A percentile compares a stretch with the other conserved stretches of the same genome.
Evolutionary conservation across 192 early-diverging fungal genomes (phyloP).

Genomic region (Glomus cerebriforme): DNA sequence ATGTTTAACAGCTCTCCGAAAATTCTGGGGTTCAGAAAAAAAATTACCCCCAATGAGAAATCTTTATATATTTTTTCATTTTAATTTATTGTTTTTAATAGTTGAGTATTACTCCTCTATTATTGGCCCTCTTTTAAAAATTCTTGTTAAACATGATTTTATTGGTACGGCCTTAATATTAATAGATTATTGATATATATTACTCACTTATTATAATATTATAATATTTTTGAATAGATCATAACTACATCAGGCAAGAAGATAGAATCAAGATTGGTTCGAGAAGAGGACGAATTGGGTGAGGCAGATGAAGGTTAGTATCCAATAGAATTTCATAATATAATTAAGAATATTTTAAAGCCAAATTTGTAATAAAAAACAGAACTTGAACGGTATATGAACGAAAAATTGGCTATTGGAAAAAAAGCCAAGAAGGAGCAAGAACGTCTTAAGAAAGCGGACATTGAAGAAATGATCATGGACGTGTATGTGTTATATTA

Average conservation of each 20-base stretch:
- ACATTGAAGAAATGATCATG: constrained; percentile 53
- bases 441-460: constrained; percentile 39
- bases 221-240: background rate
- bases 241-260: background rate
- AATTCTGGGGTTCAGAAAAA: no score
- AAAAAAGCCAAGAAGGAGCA: constrained; percentile 47
- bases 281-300: constrained; percentile 61
- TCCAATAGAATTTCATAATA: background rate
- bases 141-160: background rate
- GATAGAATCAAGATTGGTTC: constrained; percentile 45
- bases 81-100: no score
- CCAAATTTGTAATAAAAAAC: background rate
- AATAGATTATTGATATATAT: background rate
- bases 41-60: no score
- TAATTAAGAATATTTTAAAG: background rate
- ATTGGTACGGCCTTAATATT: background rate
- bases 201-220: background rate
- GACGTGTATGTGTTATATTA: constrained; percentile 47
- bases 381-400: constrained; percentile 55
- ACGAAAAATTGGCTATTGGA: constrained; percentile 50
- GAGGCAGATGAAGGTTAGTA: constrained; percentile 57
- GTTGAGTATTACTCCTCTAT: no score
- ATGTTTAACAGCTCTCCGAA: no score
- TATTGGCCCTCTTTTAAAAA: no score
- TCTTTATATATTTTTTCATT: no score